Conservation (phyloP, 1,284 basidiomycete species). For the Irpex sp. region DNA sequence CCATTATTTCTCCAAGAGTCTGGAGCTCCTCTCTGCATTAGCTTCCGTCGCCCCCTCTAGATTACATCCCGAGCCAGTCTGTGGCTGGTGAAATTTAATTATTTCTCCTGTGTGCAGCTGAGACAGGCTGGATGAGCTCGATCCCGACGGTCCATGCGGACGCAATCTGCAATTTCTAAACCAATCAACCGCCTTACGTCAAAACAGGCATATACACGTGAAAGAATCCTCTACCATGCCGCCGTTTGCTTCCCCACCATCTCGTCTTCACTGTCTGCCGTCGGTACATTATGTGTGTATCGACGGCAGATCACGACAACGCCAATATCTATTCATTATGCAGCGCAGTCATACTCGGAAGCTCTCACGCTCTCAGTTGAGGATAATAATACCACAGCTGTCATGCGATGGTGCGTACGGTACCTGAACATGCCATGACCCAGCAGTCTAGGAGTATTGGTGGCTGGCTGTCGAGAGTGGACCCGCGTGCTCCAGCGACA, state of each 20-base stretch:
- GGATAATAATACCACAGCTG: neutral
- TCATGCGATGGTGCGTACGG: neutral
- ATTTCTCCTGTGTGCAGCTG: neutral
- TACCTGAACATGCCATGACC: neutral
- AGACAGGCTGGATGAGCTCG: neutral
- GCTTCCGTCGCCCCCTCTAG: too few relatives aligned
- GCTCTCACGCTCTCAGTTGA: too few relatives aligned
- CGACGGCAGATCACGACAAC: neutral
- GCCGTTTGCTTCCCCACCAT: neutral
- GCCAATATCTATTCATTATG: too few relatives aligned
- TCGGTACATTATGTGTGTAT: neutral
- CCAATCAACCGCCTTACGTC: neutral
- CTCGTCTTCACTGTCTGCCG: neutral
- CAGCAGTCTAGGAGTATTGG: too few relatives aligned
- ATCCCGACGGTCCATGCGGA: neutral
- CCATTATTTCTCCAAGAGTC: too few relatives aligned
- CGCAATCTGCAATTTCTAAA: neutral
- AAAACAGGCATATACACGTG: neutral
- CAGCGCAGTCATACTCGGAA: too few relatives aligned
- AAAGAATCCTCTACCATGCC: too few relatives aligned
- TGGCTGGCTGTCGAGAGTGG: neutral
- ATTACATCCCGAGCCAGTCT: neutral
- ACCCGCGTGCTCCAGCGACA: neutral
- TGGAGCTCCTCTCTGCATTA: too few relatives aligned
- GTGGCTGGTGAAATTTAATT: neutral